Evolutionary conservation across 768 basidiomycete species (phyloP).

Genomic region (Pleurotus pulmonarius): DNA sequence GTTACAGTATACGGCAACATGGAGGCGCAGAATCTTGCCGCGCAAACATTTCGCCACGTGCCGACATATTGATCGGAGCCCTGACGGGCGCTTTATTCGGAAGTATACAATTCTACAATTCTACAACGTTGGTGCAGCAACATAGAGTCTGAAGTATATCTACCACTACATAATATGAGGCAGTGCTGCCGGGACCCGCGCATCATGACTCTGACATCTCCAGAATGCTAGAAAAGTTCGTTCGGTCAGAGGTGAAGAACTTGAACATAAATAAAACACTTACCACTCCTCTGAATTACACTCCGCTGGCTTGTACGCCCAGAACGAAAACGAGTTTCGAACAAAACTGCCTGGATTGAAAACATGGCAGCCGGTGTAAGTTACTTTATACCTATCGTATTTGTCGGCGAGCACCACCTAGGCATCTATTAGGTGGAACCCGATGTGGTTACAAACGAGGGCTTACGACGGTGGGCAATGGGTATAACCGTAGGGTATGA

Average conservation of each 20-base stretch:
- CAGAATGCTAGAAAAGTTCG: too few species aligned
- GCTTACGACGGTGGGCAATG: constrained; percentile 85
- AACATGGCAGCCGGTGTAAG: constrained; percentile 97
- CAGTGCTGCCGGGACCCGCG: too few species aligned
- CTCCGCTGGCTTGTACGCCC: constrained; percentile 85
- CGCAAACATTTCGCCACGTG: constrained; percentile 1
- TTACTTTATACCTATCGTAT: constrained; percentile 93
- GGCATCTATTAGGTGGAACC: not conserved
- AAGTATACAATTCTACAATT: too few species aligned
- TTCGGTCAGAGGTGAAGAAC: too few species aligned
- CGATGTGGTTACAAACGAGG: not conserved
- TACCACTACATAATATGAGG: too few species aligned
- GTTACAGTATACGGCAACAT: too few species aligned
- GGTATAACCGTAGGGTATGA: constrained; percentile 88
- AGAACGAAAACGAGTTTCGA: constrained; percentile 79
- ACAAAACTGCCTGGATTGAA: constrained; percentile 97
- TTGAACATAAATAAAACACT: constrained; percentile 10
- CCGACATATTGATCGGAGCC: not conserved
- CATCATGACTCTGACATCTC: too few species aligned
- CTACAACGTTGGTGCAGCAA: too few species aligned
- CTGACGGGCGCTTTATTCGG: too few species aligned
- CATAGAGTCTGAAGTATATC: too few species aligned
- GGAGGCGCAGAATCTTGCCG: too few species aligned
- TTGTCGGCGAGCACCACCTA: constrained; percentile 94
- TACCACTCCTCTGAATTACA: constrained; percentile 85